A percentile compares a stretch with the other conserved stretches of the same genome.
Evolutionary conservation across 1,284 basidiomycete species (phyloP).

Genomic region (Leucocoprinus gongylophorus): DNA sequence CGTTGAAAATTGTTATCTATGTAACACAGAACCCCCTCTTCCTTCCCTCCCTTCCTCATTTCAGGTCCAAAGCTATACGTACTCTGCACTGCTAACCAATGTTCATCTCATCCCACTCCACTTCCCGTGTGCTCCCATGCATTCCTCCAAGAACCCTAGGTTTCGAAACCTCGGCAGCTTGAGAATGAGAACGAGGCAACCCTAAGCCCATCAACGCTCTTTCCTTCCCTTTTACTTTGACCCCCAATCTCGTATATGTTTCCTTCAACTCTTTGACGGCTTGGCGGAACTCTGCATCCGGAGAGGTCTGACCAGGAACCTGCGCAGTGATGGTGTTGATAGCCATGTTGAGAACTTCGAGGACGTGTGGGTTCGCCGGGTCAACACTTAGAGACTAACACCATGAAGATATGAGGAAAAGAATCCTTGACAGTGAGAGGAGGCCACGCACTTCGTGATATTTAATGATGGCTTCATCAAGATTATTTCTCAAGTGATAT

Average conservation of each 20-base stretch:
- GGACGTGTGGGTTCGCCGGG: slow-evolving; percentile 80
- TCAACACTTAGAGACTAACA: slow-evolving; percentile 74
- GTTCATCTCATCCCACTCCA: slow-evolving; percentile 10
- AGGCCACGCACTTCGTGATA: slow-evolving; percentile 72
- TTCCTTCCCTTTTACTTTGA: slow-evolving; percentile 21
- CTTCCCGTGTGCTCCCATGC: not conserved
- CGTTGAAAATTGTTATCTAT: not conserved
- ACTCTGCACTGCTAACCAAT: not conserved
- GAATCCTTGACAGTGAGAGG: not conserved
- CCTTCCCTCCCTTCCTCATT: not conserved
- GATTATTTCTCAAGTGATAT: slow-evolving; percentile 63
- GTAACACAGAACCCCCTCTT: slow-evolving; percentile 3
- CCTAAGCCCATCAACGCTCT: slow-evolving; percentile 11
- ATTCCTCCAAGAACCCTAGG: no score
- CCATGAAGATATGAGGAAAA: slow-evolving; percentile 3
- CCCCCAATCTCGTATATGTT: slow-evolving; percentile 15
- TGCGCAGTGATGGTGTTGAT: slow-evolving; percentile 41
- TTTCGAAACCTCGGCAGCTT: not conserved
- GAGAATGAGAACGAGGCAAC: slow-evolving; percentile 4
- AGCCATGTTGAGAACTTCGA: slow-evolving; percentile 81
- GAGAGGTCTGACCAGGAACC: slow-evolving; percentile 9
- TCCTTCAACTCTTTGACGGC: slow-evolving; percentile 19
- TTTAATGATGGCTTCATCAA: slow-evolving; percentile 74
- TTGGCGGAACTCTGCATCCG: slow-evolving; percentile 19
- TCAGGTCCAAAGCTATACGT: not conserved